Conservation (phyloP, 768 basidiomycete genomes). For the Trametes gibbosa region DNA sequence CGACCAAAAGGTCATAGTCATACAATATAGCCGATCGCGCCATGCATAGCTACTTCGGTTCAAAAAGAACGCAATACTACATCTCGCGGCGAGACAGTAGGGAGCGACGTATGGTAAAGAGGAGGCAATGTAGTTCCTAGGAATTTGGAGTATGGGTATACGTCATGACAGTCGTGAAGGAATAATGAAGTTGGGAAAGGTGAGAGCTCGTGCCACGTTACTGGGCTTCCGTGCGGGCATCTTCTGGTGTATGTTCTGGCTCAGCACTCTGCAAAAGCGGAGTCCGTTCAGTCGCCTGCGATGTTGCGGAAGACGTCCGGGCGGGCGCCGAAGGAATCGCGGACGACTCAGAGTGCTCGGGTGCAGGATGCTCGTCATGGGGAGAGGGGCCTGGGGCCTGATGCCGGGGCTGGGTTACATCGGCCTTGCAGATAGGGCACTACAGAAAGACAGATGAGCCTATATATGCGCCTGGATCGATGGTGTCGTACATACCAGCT, state of each 20-base stretch:
- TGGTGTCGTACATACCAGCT: slow-evolving; percentile 61
- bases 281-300: slow-evolving; percentile 7
- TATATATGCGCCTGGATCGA: neutral
- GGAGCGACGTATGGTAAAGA: slow-evolving; percentile 1
- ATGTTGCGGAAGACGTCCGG: neutral
- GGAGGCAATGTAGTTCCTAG: neutral
- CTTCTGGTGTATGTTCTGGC: neutral
- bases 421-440: slow-evolving; percentile 93
- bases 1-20: too few species aligned
- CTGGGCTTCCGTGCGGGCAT: neutral
- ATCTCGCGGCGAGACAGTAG: too few species aligned
- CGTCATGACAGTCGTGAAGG: slow-evolving; percentile 3
- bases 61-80: too few species aligned
- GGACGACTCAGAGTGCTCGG: neutral
- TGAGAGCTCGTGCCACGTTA: neutral
- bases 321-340: neutral
- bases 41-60: too few species aligned
- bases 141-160: slow-evolving; percentile 2
- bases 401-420: slow-evolving; percentile 62
- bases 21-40: too few species aligned
- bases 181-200: neutral
- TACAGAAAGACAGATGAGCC: slow-evolving; percentile 30
- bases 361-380: neutral
- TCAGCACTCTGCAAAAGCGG: slow-evolving; percentile 7
- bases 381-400: neutral